phyloP scores from a whole-genome alignment of 306 rosid genomes.

The Dalbergia cultrata region DNA sequence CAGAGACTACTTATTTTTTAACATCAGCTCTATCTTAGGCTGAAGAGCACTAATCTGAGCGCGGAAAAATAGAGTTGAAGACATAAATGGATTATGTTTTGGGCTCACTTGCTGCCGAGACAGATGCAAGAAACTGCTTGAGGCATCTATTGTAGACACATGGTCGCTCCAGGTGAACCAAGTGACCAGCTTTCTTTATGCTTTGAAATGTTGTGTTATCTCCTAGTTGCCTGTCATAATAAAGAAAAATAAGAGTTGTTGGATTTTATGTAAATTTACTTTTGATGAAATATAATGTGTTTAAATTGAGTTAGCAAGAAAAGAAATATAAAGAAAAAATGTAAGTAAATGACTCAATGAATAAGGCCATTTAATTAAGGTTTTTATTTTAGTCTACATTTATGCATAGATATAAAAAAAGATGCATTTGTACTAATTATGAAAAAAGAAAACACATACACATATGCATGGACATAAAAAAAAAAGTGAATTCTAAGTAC shows the following conservation, averaged over 20 bases:
- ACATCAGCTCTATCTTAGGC: not conserved
- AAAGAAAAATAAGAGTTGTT: not conserved
- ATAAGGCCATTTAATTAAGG: not conserved
- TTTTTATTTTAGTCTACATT: not conserved
- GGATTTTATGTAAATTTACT: not conserved
- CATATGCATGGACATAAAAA: too few relatives aligned
- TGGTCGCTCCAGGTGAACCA: slow-evolving; percentile 88
- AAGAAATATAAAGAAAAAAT: not conserved
- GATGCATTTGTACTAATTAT: too few relatives aligned
- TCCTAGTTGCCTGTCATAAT: slow-evolving; percentile 61
- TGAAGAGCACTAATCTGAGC: not conserved
- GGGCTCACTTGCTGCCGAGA: slow-evolving; percentile 23
- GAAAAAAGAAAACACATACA: too few relatives aligned
- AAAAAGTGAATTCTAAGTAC: too few relatives aligned
- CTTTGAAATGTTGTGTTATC: slow-evolving; percentile 61
- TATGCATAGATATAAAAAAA: not conserved
- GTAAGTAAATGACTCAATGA: not conserved
- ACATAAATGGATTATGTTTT: not conserved
- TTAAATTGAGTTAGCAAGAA: not conserved
- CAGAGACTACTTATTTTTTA: not conserved
- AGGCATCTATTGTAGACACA: slow-evolving; percentile 55
- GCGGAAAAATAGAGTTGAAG: not conserved
- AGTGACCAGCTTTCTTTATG: slow-evolving; percentile 78
- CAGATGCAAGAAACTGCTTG: slow-evolving; percentile 43
- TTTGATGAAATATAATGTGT: not conserved